Evolutionary conservation across 345 rosid species (phyloP).

Genomic region (Eucalyptus caleyi): DNA sequence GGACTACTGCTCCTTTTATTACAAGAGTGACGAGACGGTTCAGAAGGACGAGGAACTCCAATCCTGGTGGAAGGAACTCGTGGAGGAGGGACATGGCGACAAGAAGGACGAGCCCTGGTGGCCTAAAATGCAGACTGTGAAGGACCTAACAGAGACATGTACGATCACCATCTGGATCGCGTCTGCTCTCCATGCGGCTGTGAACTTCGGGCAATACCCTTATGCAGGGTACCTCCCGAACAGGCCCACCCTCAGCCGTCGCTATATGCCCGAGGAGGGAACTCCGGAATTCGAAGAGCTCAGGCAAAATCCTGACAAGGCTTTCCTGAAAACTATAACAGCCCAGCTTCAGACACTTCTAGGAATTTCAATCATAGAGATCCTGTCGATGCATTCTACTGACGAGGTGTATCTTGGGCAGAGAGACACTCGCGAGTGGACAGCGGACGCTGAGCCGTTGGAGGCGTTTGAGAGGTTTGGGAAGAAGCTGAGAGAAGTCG

Average conservation of each 20-base stretch:
- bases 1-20: conserved; percentile 20
- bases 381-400: neutral
- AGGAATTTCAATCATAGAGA: neutral
- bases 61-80: neutral
- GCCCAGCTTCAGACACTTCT: neutral
- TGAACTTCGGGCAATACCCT: neutral
- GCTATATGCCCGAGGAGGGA: neutral
- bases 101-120: neutral
- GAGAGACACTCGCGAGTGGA: neutral
- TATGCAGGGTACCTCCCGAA: neutral
- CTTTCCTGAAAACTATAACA: neutral
- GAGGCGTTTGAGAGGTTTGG: neutral
- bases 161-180: neutral
- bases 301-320: neutral
- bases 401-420: neutral
- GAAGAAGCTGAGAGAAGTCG: neutral
- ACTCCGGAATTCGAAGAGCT: neutral
- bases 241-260: neutral
- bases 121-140: neutral
- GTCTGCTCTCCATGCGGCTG: neutral
- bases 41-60: conserved; percentile 19
- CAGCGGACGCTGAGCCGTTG: neutral
- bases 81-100: neutral
- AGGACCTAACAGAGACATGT: neutral
- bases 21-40: conserved; percentile 3